Conservation (phyloP, 176 grass and related monocot genomes). For the bread wheat (Triticum aestivum) region IWGSC_CS_RefSeq_v2.1 NC_057804.1:1775995-1776494, state of each 20-base stretch:
- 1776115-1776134: too few species aligned
- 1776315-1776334: neutral
- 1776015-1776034: neutral
- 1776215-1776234: neutral
- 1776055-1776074: neutral
- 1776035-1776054: neutral
- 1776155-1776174: neutral
- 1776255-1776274: neutral
- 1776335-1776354: slow-evolving; percentile 7
- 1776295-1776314: neutral
- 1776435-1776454: slow-evolving; percentile 89
- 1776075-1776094: too few species aligned
- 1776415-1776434: slow-evolving; percentile 80
- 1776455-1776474: slow-evolving; percentile 55
- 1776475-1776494: slow-evolving; percentile 38
- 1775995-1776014: neutral
- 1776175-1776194: neutral
- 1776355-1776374: slow-evolving; percentile 48
- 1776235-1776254: neutral
- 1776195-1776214: neutral
- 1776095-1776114: too few species aligned
- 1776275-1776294: neutral
- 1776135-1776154: too few species aligned
- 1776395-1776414: slow-evolving; percentile 96
- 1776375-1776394: slow-evolving; percentile 61